Base-by-base conservation (phyloP, 768 basidiomycete species). In the Suillus lakei region DNA sequence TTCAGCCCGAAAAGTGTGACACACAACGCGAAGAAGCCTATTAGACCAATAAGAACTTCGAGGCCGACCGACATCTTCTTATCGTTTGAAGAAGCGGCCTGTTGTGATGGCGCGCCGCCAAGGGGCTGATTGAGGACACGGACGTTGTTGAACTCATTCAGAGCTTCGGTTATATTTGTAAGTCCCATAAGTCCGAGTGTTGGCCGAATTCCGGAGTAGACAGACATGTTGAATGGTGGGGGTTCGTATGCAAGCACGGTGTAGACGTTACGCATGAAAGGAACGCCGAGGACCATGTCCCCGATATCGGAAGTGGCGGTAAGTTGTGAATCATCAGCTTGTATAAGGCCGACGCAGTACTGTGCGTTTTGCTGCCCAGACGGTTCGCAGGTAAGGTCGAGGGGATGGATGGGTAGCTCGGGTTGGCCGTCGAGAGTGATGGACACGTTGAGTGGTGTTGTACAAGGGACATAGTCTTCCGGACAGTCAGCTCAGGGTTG, bases 251-350 rank as follows among this genome's bases (percentile, higher is more conserved):
- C 88, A 84, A 93, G 85, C 67, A 95, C 91, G 15, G 86, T 89
- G 72, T 95, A 94, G 4, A 86, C 83, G 70, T 88, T 93, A 13
- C 91, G 83, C 70, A 94, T 78, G 73, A 94, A 94, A 0, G 92
- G 88, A 0, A 92, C 89, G 46, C 91, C 92, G 44, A 94, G 86
- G 64, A 94, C 81, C 78, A 94, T 88, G 74, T 93, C 92, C 1
- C 85, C 88, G 21, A 86, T 77, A 16, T 66, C 69, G 4, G 79
- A 74, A 18, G 68, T 64, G 0, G 81, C 68, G 3, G 70, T 72
- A 53, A 91, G 81, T 16, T 76, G 68, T 12, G 75, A 66, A 48
- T 85, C 82, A 18, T 81, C 83, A 30, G 85, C 73, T 70, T 93
- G 91, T 68, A 93, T 90, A 54, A 91, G 76, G 21, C 92, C 92